A percentile compares a stretch with the other conserved stretches of the same genome.
phyloP scores from a whole-genome alignment of 495 filamentous ascomycete species.

The Annulohypoxylon bovei region DNA sequence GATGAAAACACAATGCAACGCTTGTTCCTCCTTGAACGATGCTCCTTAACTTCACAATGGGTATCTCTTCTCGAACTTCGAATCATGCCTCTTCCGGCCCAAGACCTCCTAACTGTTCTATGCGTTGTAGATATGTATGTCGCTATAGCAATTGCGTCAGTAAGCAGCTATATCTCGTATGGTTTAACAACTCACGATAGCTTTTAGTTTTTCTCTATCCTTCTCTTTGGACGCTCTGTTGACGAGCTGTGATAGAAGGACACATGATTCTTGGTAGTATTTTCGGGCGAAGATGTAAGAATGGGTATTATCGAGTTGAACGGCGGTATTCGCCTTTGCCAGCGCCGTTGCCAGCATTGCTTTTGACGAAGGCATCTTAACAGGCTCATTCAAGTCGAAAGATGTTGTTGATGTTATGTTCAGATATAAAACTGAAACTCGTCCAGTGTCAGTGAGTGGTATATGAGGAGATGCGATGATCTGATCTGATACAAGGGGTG shows the following conservation, averaged over 20 bases:
- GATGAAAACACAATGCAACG: slow-evolving; percentile 1
- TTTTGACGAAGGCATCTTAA: slow-evolving; percentile 72
- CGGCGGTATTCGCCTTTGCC: slow-evolving; percentile 94
- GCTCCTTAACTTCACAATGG: slow-evolving; percentile 16
- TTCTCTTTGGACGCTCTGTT: slow-evolving; percentile 79
- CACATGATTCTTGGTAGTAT: slow-evolving; percentile 90
- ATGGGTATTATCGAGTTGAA: slow-evolving; percentile 91
- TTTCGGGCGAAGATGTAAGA: slow-evolving; percentile 93
- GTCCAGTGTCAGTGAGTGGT: slow-evolving; percentile 20
- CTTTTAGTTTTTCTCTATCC: slow-evolving; percentile 85
- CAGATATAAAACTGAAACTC: slow-evolving; percentile 23
- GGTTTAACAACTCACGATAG: slow-evolving; percentile 74
- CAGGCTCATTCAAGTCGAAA: slow-evolving; percentile 40
- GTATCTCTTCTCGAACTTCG: slow-evolving; percentile 18
- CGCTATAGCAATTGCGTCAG: slow-evolving; percentile 26
- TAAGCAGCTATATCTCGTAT: background rate
- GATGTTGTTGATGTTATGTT: background rate
- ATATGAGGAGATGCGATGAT: slow-evolving; percentile 35
- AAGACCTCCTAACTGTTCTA: slow-evolving; percentile 24
- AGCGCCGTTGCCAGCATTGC: slow-evolving; percentile 92
- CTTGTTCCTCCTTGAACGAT: slow-evolving; percentile 12
- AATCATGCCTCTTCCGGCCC: slow-evolving; percentile 25
- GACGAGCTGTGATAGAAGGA: slow-evolving; percentile 87
- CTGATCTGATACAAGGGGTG: slow-evolving; percentile 32
- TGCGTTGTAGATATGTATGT: slow-evolving; percentile 32